phyloP scores from a whole-genome alignment of 1,284 basidiomycete genomes.

The Fomes fomentarius region DNA sequence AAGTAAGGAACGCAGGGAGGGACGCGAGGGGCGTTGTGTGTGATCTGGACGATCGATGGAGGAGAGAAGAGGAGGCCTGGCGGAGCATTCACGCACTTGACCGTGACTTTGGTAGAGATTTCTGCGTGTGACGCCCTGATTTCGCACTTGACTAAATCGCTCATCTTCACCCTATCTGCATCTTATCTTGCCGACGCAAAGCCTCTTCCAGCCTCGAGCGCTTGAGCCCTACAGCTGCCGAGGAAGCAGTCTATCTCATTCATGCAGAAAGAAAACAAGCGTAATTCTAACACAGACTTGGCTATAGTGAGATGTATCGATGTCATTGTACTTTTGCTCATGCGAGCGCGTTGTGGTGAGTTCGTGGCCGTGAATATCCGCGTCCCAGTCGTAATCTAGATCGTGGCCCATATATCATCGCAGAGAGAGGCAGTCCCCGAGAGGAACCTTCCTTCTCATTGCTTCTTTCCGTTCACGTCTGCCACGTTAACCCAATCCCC shows the following conservation, averaged over 20 bases:
- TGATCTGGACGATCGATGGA: slow-evolving; percentile 22
- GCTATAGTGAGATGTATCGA: background rate
- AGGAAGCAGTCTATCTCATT: background rate
- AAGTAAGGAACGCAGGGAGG: too few relatives aligned
- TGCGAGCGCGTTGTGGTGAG: background rate
- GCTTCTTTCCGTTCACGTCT: slow-evolving; percentile 32
- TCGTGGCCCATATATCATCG: slow-evolving; percentile 1
- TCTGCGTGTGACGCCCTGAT: slow-evolving; percentile 17
- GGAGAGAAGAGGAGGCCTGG: slow-evolving; percentile 14
- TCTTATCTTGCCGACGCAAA: slow-evolving; percentile 12
- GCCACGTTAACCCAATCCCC: slow-evolving; percentile 68
- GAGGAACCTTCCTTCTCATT: background rate
- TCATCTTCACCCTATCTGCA: slow-evolving; percentile 14
- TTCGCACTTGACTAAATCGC: slow-evolving; percentile 21
- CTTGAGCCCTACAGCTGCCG: too few relatives aligned
- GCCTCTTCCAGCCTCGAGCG: background rate
- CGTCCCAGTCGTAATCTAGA: slow-evolving; percentile 3
- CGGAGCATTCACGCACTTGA: slow-evolving; percentile 19
- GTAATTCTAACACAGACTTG: slow-evolving; percentile 3
- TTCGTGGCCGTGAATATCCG: slow-evolving; percentile 5
- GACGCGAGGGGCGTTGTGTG: slow-evolving; percentile 4
- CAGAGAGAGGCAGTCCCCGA: background rate
- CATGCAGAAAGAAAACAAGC: background rate
- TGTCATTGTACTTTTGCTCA: background rate
- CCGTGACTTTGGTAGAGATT: slow-evolving; percentile 17